Evolutionary conservation across 148 eudicot genomes (phyloP).

Genomic region (Chenopodium berlandieri): DNA sequence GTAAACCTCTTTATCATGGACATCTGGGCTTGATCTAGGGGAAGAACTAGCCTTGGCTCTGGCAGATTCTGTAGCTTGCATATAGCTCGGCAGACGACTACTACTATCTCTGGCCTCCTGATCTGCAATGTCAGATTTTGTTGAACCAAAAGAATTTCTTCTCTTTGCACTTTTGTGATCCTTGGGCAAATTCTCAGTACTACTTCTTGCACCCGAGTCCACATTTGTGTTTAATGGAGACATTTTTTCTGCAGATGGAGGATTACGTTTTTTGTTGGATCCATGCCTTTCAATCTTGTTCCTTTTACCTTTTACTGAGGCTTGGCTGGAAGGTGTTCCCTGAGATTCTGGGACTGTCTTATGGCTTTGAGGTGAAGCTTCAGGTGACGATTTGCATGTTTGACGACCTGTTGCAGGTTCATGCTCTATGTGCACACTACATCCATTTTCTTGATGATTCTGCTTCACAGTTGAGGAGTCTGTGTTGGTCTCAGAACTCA

Average conservation of each 20-base stretch:
- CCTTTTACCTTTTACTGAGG: conserved; percentile 59
- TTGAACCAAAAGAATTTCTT: conserved; percentile 69
- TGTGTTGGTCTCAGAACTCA: conserved; percentile 11
- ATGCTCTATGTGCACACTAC: conserved; percentile 24
- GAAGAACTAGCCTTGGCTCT: conserved; percentile 81
- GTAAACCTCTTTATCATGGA: conserved; percentile 57
- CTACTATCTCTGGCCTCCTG: conserved; percentile 79
- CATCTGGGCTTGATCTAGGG: conserved; percentile 90
- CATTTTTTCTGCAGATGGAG: conserved; percentile 52
- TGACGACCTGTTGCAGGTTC: conserved; percentile 29
- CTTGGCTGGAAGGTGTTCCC: conserved; percentile 75
- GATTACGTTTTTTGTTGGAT: conserved; percentile 44
- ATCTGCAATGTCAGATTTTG: conserved; percentile 62
- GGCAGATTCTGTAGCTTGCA: conserved; percentile 98
- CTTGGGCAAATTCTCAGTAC: conserved; percentile 56
- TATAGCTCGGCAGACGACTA: conserved; percentile 71
- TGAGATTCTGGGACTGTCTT: conserved; percentile 56
- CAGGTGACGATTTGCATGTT: conserved; percentile 42
- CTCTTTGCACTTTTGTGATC: conserved; percentile 64
- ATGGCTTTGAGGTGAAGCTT: conserved; percentile 66
- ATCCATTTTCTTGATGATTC: conserved; percentile 31
- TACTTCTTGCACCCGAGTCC: conserved; percentile 57
- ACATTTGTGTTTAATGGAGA: conserved; percentile 41
- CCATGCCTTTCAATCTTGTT: conserved; percentile 46
- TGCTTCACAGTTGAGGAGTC: conserved; percentile 34